A percentile compares a stretch with the other conserved stretches of the same genome.
These are phyloP conservation scores for Xylaria acuta DNA, from an alignment of 495 filamentous ascomycete species.

Conservation along the genomic window DNA sequence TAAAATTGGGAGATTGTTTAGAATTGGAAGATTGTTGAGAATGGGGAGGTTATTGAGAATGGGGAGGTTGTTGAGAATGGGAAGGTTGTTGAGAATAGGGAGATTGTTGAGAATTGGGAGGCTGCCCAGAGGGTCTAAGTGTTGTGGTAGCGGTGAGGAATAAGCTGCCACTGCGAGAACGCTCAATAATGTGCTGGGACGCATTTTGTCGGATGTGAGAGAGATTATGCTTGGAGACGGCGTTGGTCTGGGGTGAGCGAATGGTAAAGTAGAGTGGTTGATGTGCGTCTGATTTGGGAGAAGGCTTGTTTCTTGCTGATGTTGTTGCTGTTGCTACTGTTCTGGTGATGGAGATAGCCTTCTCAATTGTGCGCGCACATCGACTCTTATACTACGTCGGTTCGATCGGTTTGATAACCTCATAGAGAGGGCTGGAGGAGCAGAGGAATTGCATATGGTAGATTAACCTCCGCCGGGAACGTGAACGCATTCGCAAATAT, in stretches of 20 bases:
- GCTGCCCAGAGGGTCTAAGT: background rate
- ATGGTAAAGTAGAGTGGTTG: background rate
- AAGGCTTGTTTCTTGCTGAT: background rate
- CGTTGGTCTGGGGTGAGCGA: background rate
- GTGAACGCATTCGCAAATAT: background rate
- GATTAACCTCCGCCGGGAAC: background rate
- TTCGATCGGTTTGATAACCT: background rate
- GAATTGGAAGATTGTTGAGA: too few relatives aligned
- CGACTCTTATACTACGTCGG: slow-evolving; percentile 21
- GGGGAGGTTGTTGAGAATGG: too few relatives aligned
- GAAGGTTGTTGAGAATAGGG: too few relatives aligned
- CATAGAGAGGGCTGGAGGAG: background rate
- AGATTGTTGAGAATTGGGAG: background rate
- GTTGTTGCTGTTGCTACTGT: background rate
- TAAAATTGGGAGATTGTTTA: too few relatives aligned
- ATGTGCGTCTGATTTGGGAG: background rate
- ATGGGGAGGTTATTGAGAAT: too few relatives aligned
- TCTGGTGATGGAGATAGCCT: background rate
- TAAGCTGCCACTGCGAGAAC: slow-evolving; percentile 1
- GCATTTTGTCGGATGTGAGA: slow-evolving; percentile 16
- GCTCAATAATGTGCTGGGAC: slow-evolving; percentile 8
- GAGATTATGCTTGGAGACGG: background rate
- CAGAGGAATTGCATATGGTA: background rate
- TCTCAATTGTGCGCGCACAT: background rate
- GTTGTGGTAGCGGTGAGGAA: background rate